These are phyloP conservation scores for Vitellaria paradoxa DNA, from an alignment of 179 eudicot genomes.

Conservation along the genomic window DNA sequence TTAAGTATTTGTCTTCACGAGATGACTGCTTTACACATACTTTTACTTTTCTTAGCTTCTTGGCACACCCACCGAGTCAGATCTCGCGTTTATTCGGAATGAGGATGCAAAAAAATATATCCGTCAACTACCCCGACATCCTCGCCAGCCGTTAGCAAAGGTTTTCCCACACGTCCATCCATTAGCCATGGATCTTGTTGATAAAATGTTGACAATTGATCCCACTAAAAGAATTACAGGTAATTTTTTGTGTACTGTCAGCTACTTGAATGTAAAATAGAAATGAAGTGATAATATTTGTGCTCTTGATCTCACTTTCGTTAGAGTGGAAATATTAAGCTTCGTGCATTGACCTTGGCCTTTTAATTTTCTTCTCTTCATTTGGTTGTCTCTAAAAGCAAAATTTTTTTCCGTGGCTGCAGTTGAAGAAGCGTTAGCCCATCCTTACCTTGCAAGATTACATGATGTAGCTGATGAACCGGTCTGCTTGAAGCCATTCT, in stretches of 20 bases:
- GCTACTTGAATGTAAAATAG: neutral
- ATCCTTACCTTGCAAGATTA: slow-evolving; percentile 72
- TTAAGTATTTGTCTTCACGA: neutral
- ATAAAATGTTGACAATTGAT: slow-evolving; percentile 86
- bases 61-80: slow-evolving; percentile 82
- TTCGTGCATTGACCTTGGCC: neutral
- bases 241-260: slow-evolving; percentile 18
- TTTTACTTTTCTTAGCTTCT: slow-evolving; percentile 45
- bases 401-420: slow-evolving; percentile 22
- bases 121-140: slow-evolving; percentile 57
- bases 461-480: slow-evolving; percentile 81
- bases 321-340: neutral
- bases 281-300: neutral
- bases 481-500: slow-evolving; percentile 49
- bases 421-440: slow-evolving; percentile 79
- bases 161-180: slow-evolving; percentile 82
- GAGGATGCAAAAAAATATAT: slow-evolving; percentile 81
- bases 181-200: slow-evolving; percentile 76
- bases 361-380: neutral
- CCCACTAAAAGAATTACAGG: slow-evolving; percentile 85
- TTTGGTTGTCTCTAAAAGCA: neutral
- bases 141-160: slow-evolving; percentile 56
- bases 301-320: neutral
- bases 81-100: slow-evolving; percentile 59
- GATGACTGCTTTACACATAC: neutral